Evolutionary conservation across 2,329 filamentous ascomycete genomes (phyloP), one percentile per base, ranked within the genome.

Genomic region (Parafenestella ontariensis): DNA sequence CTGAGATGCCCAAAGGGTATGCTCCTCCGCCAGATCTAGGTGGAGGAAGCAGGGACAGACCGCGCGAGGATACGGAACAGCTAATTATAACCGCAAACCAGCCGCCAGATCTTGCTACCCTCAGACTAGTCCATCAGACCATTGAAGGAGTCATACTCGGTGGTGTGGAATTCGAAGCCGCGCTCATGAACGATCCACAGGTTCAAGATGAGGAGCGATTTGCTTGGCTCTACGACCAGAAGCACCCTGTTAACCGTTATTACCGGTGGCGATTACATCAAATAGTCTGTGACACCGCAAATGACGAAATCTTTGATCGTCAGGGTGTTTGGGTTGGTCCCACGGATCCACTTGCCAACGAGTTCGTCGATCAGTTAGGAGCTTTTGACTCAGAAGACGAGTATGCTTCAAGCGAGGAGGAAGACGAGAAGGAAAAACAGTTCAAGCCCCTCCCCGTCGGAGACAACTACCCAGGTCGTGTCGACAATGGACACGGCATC

Each of bases 221-320:
- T 87, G 90, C 92, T 0, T 99, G 93, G 90, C 81, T 99, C 5
- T 99, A 91, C 88, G 89, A 98, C 73, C 18, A 85, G 88, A 61
- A 93, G 88, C 72, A 75, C 33, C 68, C 81, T 83, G 58, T 92
- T 87, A 23, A 94, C 89, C 15, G 96, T 15, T 99, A 93, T 84
- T 98, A 98, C 75, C 87, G 95, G 39, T 98, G 92, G 90, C 87
- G 91, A 40, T 71, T 98, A 40, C 97, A 93, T 90, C 88, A 95
- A 65, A 83, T 94, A 8, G 81, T 94, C n/a, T 92, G 90, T 1
- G 87, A 66, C 31, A 62, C 61, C 6, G 51, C 61, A 3, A 63
- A 62, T 34, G 41, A 61, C 2, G 68, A 71, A 43, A 66, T 73
- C 8, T 73, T 71, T 21, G 48, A 58, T 3, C 45, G 59, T 21